Conservation (phyloP, 768 basidiomycete genomes). For the Macrolepiota dolichaula region DNA sequence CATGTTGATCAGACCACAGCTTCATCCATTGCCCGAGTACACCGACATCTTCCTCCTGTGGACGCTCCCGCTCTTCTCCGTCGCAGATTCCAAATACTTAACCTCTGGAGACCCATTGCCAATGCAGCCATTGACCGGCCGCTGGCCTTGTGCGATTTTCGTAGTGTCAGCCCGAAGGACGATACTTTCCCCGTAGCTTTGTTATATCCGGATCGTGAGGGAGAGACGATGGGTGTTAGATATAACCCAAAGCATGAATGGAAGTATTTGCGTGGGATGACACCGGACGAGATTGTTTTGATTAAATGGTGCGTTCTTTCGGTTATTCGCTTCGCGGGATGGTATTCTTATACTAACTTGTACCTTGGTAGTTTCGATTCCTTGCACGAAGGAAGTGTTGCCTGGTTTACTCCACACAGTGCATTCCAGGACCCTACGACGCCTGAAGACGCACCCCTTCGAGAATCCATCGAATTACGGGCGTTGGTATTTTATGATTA, state of each 20-base stretch:
- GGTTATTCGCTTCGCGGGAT: slow-evolving; percentile 1
- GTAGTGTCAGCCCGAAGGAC: slow-evolving; percentile 35
- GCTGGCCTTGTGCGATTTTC: slow-evolving; percentile 48
- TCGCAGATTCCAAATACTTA: slow-evolving; percentile 55
- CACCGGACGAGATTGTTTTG: slow-evolving; percentile 44
- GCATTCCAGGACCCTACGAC: slow-evolving; percentile 55
- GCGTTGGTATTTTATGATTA: slow-evolving; percentile 63
- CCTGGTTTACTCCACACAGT: slow-evolving; percentile 60
- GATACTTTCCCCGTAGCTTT: slow-evolving; percentile 45
- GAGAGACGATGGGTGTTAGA: slow-evolving; percentile 47
- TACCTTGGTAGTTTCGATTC: slow-evolving; percentile 24
- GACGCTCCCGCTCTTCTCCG: slow-evolving; percentile 42
- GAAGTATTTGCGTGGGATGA: slow-evolving; percentile 47
- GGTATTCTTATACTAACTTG: neutral
- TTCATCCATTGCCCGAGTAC: slow-evolving; percentile 43
- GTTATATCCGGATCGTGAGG: slow-evolving; percentile 46
- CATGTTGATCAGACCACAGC: slow-evolving; percentile 53
- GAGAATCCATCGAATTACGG: slow-evolving; percentile 61
- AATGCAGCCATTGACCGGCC: slow-evolving; percentile 49
- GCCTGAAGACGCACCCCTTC: slow-evolving; percentile 41
- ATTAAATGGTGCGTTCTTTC: slow-evolving; percentile 46
- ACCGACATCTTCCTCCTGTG: slow-evolving; percentile 43
- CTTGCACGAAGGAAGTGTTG: slow-evolving; percentile 41
- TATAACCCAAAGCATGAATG: slow-evolving; percentile 47
- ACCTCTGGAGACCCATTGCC: slow-evolving; percentile 56